These are phyloP conservation scores for Arctostaphylos glauca DNA, from an alignment of 148 eudicot genomes.

Conservation along the genomic window DNA sequence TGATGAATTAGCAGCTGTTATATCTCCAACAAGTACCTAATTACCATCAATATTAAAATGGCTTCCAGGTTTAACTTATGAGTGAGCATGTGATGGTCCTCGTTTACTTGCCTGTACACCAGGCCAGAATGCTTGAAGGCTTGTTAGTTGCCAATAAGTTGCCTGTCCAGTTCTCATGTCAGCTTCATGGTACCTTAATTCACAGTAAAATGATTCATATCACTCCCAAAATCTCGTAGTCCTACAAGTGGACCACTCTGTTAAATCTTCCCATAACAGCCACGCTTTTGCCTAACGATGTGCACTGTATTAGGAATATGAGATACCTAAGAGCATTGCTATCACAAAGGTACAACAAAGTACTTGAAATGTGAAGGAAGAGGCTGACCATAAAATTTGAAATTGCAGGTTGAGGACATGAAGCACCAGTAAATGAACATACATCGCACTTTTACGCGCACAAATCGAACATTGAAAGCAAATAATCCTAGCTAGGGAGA, in stretches of 20 bases:
- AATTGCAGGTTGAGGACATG: neutral
- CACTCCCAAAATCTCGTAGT: neutral
- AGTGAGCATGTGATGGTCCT: neutral
- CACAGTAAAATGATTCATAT: neutral
- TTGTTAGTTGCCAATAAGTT: conserved; percentile 94
- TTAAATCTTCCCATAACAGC: neutral
- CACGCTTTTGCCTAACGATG: neutral
- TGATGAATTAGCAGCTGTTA: conserved; percentile 85
- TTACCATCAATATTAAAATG: conserved; percentile 20
- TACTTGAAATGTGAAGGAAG: neutral
- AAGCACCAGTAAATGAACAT: neutral
- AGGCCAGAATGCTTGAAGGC: conserved; percentile 99
- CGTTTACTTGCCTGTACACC: conserved; percentile 71
- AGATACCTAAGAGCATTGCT: neutral
- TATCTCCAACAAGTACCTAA: conserved; percentile 94
- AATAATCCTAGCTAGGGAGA: neutral
- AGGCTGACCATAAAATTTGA: neutral
- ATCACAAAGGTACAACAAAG: neutral
- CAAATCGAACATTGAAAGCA: neutral
- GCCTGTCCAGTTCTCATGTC: conserved; percentile 97
- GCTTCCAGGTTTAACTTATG: conserved; percentile 1
- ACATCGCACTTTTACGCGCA: neutral
- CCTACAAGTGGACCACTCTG: neutral
- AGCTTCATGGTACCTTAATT: conserved; percentile 91
- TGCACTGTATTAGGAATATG: neutral